These are phyloP conservation scores for Russula virescens DNA, from an alignment of 768 basidiomycete genomes.

Conservation along the genomic window DNA sequence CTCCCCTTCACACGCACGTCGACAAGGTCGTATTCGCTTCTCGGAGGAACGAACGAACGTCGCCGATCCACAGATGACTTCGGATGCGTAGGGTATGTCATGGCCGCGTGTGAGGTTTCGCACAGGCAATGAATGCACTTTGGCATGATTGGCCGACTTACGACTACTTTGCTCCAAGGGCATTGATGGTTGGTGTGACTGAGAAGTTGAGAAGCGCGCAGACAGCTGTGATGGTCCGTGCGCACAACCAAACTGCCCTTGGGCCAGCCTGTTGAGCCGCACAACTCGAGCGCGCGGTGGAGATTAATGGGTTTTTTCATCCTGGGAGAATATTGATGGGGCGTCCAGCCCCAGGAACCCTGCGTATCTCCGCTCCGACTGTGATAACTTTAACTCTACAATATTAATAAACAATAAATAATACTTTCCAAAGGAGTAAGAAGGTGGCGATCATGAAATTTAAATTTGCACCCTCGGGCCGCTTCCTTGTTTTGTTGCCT, in stretches of 20 bases:
- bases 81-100: too few relatives aligned
- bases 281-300: constrained; percentile 2
- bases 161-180: too few relatives aligned
- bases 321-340: not conserved
- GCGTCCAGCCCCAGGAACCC: not conserved
- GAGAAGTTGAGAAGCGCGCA: not conserved
- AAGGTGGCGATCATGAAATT: not conserved
- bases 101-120: too few relatives aligned
- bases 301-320: constrained; percentile 10
- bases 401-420: not conserved
- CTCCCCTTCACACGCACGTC: too few relatives aligned
- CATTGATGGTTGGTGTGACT: too few relatives aligned
- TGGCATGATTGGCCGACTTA: not conserved
- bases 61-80: too few relatives aligned
- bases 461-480: not conserved
- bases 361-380: constrained; percentile 17
- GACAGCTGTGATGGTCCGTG: constrained; percentile 18
- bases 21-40: too few relatives aligned
- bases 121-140: not conserved
- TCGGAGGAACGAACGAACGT: too few relatives aligned
- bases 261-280: not conserved
- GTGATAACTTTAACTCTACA: not conserved
- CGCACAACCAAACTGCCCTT: not conserved
- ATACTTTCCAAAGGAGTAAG: constrained; percentile 1
- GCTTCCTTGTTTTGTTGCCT: not conserved